These are phyloP conservation scores for Fusarium ambrosium DNA, from an alignment of 2,329 filamentous ascomycete genomes.

Conservation along the genomic window DNA sequence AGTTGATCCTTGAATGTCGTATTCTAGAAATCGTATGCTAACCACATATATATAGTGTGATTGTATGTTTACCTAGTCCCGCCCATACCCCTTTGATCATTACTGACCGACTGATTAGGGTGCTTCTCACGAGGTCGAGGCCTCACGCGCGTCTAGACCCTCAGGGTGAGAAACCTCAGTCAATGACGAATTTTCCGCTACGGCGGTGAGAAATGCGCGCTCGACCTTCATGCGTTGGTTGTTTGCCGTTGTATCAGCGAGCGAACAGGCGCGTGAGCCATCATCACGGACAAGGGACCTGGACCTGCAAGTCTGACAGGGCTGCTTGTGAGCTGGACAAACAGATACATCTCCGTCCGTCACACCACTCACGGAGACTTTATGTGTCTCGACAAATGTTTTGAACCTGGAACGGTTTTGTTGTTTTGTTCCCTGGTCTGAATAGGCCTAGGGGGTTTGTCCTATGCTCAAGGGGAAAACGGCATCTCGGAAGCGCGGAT, in stretches of 20 bases:
- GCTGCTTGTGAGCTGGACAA: conserved; percentile 2
- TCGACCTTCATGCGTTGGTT: neutral
- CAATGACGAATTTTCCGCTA: neutral
- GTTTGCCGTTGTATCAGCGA: neutral
- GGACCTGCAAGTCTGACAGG: conserved; percentile 14
- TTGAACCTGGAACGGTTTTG: conserved; percentile 13
- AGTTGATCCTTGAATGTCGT: conserved; percentile 45
- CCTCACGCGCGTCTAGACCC: conserved; percentile 45
- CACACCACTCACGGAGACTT: conserved; percentile 15
- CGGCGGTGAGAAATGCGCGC: neutral
- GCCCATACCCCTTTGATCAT: neutral
- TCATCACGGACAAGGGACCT: conserved; percentile 11
- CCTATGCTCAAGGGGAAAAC: neutral
- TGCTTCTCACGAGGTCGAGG: conserved; percentile 53
- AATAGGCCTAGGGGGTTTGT: neutral
- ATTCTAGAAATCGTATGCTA: conserved; percentile 41
- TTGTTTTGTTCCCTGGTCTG: conserved; percentile 9
- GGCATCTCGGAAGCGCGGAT: conserved; percentile 3
- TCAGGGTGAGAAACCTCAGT: conserved; percentile 5
- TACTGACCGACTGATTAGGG: conserved; percentile 44
- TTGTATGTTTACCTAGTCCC: conserved; percentile 52
- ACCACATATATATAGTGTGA: conserved; percentile 58
- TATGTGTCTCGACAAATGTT: conserved; percentile 9
- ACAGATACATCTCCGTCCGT: conserved; percentile 9
- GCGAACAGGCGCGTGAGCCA: neutral